Base-by-base conservation (phyloP, 805 yeast genomes). In the Candida sonorensis region DNA sequence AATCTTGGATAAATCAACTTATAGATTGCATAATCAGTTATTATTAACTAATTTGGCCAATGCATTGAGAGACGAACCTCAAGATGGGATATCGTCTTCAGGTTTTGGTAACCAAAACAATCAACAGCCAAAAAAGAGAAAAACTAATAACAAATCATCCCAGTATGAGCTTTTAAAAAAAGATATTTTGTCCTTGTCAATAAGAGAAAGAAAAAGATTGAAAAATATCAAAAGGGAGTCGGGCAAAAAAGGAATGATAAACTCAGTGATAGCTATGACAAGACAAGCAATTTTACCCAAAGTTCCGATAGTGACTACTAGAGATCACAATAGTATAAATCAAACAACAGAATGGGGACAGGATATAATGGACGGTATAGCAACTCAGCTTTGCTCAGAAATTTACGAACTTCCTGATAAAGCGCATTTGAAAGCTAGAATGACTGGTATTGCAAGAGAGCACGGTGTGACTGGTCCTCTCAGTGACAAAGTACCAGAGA, bases 281-380 rank as follows among this genome's bases (percentile, higher is more conserved):
- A 66, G 90, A 53, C 81, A 81, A 48, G 73, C 85, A 0, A 60
- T 77, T 50, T 66, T 81, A 30, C 97, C 97, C 1, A 83, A 82
- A 47, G 77, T 90, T 15, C 98, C 98, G 4, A 76, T 79, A 51
- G 77, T 72, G 24, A 71, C 69, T 35, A 73, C 35, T 33, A 32
- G 23, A 29, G 46, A 39, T 15, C 38, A 36, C 17, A 34, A 29
- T 5, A 23, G 23, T 21, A 22, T 45, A 10, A 57, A 51, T 12
- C 74, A 72, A 44, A 70, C 84, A 21, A 70, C 77, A 19, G 81
- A 81, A 45, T 87, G 96, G 90, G 85, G 94, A 15, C 95, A 88
- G 55, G 97, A 92, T 51, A 84, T 92, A 12, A 70, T 81, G 33
- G 87, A 81, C 48, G 94, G 92, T 4, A 72, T 85, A 34, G 86